These are phyloP conservation scores for Diaporthe helianthi DNA, from an alignment of 2,329 filamentous ascomycete species.

Conservation along the genomic window DNA sequence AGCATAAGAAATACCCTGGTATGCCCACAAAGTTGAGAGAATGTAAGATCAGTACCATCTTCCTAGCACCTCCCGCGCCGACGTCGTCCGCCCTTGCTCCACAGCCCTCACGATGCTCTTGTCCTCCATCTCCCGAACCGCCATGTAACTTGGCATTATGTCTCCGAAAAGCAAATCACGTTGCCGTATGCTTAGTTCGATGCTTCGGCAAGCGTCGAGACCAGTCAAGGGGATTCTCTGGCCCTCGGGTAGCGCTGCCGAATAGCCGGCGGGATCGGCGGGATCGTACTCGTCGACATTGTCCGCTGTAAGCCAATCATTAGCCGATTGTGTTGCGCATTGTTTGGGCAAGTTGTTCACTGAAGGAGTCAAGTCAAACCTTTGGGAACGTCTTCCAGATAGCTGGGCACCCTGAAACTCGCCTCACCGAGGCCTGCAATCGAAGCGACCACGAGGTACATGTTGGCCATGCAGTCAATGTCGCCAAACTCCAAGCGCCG, in stretches of 20 bases:
- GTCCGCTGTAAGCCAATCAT: background rate
- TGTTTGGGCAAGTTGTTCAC: accelerated
- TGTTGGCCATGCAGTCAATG: background rate
- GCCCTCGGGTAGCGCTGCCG: background rate
- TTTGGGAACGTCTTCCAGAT: background rate
- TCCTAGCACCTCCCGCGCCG: background rate
- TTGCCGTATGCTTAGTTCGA: background rate
- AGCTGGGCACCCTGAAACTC: background rate
- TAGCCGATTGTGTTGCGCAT: background rate
- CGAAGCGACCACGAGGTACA: background rate
- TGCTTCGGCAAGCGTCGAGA: background rate
- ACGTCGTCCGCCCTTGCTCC: background rate
- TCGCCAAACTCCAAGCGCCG: background rate
- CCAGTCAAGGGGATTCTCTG: background rate
- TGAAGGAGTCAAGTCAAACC: background rate
- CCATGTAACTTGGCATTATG: background rate
- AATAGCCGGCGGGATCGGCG: too few species aligned
- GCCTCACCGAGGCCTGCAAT: background rate
- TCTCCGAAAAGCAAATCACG: too few species aligned
- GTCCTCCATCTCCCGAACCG: background rate
- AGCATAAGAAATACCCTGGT: too few species aligned
- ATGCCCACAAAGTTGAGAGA: background rate
- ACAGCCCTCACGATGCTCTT: background rate
- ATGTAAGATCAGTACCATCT: background rate
- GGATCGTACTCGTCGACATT: background rate